A percentile compares a stretch with the other conserved stretches of the same genome.
Evolutionary conservation across 257 asterid genomes (phyloP).

Genomic region (Lithospermum erythrorhizon): DNA sequence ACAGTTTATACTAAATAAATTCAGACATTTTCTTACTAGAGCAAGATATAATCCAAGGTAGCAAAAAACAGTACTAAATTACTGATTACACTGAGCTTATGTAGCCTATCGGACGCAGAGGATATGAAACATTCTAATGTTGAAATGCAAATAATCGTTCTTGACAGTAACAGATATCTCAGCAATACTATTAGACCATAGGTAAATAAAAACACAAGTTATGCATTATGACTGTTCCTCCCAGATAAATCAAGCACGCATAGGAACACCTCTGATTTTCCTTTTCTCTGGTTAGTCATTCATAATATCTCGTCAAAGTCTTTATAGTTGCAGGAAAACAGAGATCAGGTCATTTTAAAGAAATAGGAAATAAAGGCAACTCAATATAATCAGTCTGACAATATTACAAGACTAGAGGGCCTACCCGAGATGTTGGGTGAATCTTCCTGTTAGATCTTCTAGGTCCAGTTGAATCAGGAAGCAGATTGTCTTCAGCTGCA

Average conservation of each 20-base stretch:
- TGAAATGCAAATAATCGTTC: no score
- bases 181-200: neutral
- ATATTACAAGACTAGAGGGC: constrained; percentile 1
- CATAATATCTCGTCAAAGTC: neutral
- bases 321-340: neutral
- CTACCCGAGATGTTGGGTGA: constrained; percentile 97
- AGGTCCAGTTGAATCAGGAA: constrained; percentile 54
- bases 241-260: neutral
- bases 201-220: neutral
- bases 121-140: neutral
- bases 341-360: no score
- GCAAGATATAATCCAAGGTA: no score
- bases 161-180: neutral
- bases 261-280: neutral
- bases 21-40: neutral
- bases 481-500: constrained; percentile 25
- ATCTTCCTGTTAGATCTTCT: constrained; percentile 92
- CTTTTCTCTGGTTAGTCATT: no score
- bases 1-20: neutral
- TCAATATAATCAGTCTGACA: neutral
- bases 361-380: neutral
- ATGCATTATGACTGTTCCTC: neutral
- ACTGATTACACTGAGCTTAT: neutral
- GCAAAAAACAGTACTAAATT: neutral
- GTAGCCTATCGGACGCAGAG: neutral